Conservation (phyloP, 2,329 filamentous ascomycete genomes). For the Sphaceloma murrayae region DNA sequence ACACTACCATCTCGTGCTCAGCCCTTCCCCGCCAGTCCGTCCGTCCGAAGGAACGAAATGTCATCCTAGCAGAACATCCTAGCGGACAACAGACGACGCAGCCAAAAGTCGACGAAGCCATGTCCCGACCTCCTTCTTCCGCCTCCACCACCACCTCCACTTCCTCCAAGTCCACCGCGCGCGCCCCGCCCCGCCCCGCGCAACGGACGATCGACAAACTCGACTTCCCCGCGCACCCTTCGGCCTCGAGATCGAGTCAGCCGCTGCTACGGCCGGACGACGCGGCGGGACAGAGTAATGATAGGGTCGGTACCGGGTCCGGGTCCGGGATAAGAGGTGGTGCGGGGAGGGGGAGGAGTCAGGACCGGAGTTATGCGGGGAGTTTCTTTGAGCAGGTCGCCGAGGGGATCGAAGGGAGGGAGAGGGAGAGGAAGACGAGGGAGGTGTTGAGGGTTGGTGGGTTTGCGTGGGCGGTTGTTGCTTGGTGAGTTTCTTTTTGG, state of each 20-base stretch:
- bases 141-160: background rate
- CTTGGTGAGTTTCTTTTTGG: constrained; percentile 36
- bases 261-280: constrained; percentile 34
- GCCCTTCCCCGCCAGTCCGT: too few relatives aligned
- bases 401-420: constrained; percentile 49
- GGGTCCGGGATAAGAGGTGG: too few relatives aligned
- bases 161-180: background rate
- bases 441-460: constrained; percentile 45
- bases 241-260: too few relatives aligned
- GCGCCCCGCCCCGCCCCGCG: background rate
- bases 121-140: background rate
- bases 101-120: background rate
- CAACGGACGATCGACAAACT: constrained; percentile 38
- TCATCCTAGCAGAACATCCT: too few relatives aligned
- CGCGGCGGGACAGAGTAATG: too few relatives aligned
- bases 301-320: too few relatives aligned
- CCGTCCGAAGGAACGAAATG: too few relatives aligned
- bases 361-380: constrained; percentile 39
- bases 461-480: constrained; percentile 52
- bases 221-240: constrained; percentile 41
- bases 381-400: constrained; percentile 53
- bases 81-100: too few relatives aligned
- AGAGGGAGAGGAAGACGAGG: constrained; percentile 45
- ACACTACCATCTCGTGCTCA: too few relatives aligned
- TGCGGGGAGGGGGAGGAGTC: constrained; percentile 28